A percentile compares a stretch with the other conserved stretches of the same genome.
These are phyloP conservation scores for Boletus rubroflammeus DNA, from an alignment of 768 basidiomycete species.

Conservation along the genomic window DNA sequence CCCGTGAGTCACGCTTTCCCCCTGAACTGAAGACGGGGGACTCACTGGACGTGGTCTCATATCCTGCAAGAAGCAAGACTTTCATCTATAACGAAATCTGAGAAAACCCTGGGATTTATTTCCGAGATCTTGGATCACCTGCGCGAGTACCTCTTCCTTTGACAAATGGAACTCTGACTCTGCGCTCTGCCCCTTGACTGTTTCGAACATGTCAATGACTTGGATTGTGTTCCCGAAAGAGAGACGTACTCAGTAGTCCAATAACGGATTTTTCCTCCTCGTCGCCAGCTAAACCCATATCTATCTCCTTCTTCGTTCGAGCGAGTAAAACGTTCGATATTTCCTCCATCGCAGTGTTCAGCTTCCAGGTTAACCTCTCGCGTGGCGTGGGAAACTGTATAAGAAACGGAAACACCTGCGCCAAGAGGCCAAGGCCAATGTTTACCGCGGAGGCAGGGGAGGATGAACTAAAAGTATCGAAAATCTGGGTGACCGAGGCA, in stretches of 20 bases:
- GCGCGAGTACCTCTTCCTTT: not conserved
- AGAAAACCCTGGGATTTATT: not conserved
- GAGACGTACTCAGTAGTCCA: not conserved
- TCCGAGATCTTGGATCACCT: not conserved
- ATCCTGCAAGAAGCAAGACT: not conserved
- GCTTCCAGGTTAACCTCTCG: not conserved
- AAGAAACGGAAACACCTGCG: not conserved
- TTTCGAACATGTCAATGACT: not conserved
- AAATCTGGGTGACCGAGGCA: not conserved
- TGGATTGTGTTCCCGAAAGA: not conserved
- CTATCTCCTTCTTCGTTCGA: not conserved
- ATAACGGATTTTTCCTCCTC: not conserved
- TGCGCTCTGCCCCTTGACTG: not conserved
- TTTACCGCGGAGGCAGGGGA: not conserved
- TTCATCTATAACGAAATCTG: not conserved
- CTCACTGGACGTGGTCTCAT: not conserved
- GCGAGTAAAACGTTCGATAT: not conserved
- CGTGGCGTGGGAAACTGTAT: not conserved
- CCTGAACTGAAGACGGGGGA: not conserved
- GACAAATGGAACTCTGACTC: not conserved
- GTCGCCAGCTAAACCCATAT: not conserved
- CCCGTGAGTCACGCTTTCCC: not conserved
- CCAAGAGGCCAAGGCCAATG: not conserved
- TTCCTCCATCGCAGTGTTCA: not conserved
- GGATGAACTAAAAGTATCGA: not conserved